Evolutionary conservation across 768 basidiomycete species (phyloP).

Genomic region (Boletus insuetus): DNA sequence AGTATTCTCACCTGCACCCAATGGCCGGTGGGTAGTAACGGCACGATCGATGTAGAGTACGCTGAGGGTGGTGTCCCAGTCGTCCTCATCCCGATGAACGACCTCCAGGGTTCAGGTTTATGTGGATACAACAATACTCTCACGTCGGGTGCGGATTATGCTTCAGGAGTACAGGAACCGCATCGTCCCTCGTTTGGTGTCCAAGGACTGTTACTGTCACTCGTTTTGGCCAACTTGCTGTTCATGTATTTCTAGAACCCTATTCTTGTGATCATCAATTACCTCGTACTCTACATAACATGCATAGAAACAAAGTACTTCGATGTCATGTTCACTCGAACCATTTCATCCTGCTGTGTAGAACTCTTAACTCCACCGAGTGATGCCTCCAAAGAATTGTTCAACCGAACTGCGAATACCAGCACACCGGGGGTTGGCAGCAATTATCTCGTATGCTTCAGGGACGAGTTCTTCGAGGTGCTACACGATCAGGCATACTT

Average conservation of each 20-base stretch:
- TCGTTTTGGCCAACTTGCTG: conserved; percentile 8
- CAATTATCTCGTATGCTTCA: conserved; percentile 53
- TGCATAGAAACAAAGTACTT: not conserved
- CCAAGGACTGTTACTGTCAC: not conserved
- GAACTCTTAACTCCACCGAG: conserved; percentile 12
- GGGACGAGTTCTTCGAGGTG: conserved; percentile 53
- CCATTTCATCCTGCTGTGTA: not conserved
- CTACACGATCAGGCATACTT: conserved; percentile 27
- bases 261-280: not conserved
- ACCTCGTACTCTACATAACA: not conserved
- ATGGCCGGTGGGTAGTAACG: conserved; percentile 65
- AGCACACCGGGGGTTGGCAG: conserved; percentile 55
- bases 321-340: not conserved
- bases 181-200: not conserved
- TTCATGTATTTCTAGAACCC: not conserved
- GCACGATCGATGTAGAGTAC: conserved; percentile 61
- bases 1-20: conserved; percentile 66
- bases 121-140: conserved; percentile 27
- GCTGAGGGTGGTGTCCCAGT: conserved; percentile 58
- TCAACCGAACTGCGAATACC: conserved; percentile 34
- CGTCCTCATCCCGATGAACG: conserved; percentile 46
- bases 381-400: conserved; percentile 19
- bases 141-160: not conserved
- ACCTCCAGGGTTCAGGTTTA: conserved; percentile 37
- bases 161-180: conserved; percentile 4